Evolutionary conservation across 2,329 filamentous ascomycete species (phyloP).

Genomic region (Alternaria angustiovoidea): DNA sequence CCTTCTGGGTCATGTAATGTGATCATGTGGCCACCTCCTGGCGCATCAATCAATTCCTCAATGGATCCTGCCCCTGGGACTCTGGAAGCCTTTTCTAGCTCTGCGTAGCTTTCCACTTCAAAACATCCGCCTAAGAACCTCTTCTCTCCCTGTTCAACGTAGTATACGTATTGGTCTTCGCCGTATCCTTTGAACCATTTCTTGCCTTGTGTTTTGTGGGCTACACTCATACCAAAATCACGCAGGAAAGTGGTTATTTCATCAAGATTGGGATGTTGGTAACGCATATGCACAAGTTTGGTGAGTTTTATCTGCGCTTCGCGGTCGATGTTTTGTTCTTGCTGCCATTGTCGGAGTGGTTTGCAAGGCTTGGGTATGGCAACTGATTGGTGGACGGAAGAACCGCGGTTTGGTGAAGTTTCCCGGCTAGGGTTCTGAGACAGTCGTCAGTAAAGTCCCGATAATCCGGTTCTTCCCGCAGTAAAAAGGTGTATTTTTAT

Average conservation of each 20-base stretch:
- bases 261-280: conserved; percentile 61
- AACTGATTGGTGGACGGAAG: conserved; percentile 49
- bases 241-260: conserved; percentile 57
- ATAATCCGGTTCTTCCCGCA: background rate
- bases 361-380: conserved; percentile 49
- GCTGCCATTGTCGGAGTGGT: conserved; percentile 50
- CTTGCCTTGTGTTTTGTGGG: conserved; percentile 38
- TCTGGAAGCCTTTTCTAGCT: conserved; percentile 59
- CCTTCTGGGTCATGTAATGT: conserved; percentile 59
- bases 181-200: conserved; percentile 71
- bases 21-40: conserved; percentile 63
- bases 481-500: background rate
- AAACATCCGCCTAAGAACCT: conserved; percentile 68
- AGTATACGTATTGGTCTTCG: conserved; percentile 66
- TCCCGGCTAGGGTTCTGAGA: conserved; percentile 41
- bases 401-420: conserved; percentile 52
- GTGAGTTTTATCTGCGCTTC: conserved; percentile 57
- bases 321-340: conserved; percentile 52
- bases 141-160: conserved; percentile 58
- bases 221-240: conserved; percentile 49
- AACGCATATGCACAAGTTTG: conserved; percentile 62
- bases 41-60: conserved; percentile 59
- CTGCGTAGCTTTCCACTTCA: conserved; percentile 64
- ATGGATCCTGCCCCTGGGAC: conserved; percentile 60
- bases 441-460: background rate